phyloP scores from a whole-genome alignment of 495 filamentous ascomycete species.

The Xylaria bambusicola region DNA sequence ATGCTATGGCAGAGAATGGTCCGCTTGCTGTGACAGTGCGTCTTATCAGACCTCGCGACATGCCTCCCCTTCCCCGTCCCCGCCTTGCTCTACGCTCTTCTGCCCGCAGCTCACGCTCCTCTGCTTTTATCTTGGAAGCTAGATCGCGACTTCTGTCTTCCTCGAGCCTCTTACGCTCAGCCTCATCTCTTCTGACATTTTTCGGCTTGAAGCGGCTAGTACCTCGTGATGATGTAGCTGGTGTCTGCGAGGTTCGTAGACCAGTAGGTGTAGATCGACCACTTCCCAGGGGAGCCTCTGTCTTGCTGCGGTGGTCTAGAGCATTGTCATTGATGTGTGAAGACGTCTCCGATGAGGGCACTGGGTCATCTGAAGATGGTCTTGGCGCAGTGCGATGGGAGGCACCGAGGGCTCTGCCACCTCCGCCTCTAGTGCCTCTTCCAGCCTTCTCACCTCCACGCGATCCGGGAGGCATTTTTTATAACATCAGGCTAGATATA shows the following conservation, averaged over 20 bases:
- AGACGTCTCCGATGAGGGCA: constrained; percentile 10
- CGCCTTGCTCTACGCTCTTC: constrained; percentile 40
- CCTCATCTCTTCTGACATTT: constrained; percentile 42
- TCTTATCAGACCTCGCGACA: constrained; percentile 34
- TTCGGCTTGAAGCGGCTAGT: constrained; percentile 43
- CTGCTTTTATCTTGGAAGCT: constrained; percentile 29
- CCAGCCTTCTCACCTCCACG: constrained; percentile 21
- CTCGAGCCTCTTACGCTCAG: constrained; percentile 43
- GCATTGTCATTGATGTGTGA: constrained; percentile 14
- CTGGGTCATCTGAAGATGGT: constrained; percentile 17
- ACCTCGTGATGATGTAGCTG: constrained; percentile 22
- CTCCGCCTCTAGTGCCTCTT: constrained; percentile 24
- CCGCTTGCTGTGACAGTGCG: constrained; percentile 39
- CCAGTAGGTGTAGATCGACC: constrained; percentile 11
- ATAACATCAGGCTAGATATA: constrained; percentile 9
- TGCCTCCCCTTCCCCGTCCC: constrained; percentile 39
- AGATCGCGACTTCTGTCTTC: constrained; percentile 36
- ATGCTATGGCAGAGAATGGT: constrained; percentile 40
- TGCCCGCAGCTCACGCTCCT: constrained; percentile 34
- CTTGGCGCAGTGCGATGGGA: constrained; percentile 14
- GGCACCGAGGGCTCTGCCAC: constrained; percentile 21
- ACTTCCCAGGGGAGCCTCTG: not conserved
- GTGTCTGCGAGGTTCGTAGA: constrained; percentile 21
- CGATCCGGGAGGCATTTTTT: constrained; percentile 27
- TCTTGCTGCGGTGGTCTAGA: not conserved